Evolutionary conservation across 2,329 filamentous ascomycete species (phyloP).

Genomic region (Penicillium griseofulvum): DNA sequence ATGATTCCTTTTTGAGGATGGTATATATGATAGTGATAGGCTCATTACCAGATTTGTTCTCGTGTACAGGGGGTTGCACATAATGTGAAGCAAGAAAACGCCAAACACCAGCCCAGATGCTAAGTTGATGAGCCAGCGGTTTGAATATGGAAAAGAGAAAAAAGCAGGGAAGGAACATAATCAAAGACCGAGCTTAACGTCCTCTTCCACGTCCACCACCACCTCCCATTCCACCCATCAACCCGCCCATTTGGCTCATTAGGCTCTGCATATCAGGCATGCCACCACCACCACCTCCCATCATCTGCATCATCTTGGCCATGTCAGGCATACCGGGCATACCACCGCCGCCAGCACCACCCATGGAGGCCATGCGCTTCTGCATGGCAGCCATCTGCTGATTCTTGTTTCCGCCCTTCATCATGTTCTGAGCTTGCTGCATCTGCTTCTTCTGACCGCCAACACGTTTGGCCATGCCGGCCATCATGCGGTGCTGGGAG

Average conservation of each 20-base stretch:
- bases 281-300: conserved; percentile 67
- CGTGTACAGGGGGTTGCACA: conserved; percentile 11
- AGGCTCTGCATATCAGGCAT: conserved; percentile 74
- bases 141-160: conserved; percentile 11
- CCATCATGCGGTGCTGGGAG: conserved; percentile 99
- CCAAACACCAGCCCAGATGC: conserved; percentile 23
- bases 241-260: conserved; percentile 72
- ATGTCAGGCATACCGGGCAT: conserved; percentile 71
- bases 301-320: conserved; percentile 97
- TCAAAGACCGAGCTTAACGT: conserved; percentile 19
- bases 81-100: conserved; percentile 12
- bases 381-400: conserved; percentile 97
- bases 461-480: conserved; percentile 98
- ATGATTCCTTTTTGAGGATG: conserved; percentile 1
- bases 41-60: conserved; percentile 5
- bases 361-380: conserved; percentile 90
- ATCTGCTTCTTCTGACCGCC: conserved; percentile 97
- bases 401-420: conserved; percentile 86
- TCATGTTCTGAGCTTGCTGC: conserved; percentile 85
- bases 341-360: conserved; percentile 61
- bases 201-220: conserved; percentile 38
- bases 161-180: neutral
- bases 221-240: conserved; percentile 49
- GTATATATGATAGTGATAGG: conserved; percentile 12
- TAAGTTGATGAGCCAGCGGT: conserved; percentile 15